Evolutionary conservation across 2,329 filamentous ascomycete genomes (phyloP), one percentile per base, ranked within the genome.

Genomic region (Arthroderma sp.): DNA sequence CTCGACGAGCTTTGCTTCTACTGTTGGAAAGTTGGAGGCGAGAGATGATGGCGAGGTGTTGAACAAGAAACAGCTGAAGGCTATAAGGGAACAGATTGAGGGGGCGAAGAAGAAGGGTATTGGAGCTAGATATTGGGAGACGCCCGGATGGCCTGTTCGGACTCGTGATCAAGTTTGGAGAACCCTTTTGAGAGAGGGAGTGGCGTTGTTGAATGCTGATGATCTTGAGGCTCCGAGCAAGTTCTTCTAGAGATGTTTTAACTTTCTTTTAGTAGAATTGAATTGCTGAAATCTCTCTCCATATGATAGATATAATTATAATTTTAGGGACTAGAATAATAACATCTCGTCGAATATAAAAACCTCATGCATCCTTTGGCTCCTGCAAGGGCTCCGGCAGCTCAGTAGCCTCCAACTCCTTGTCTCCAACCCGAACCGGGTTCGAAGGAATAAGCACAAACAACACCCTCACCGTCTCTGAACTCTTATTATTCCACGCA

Each of bases 151-250:
- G 65, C 77, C 77, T 0, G 60, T 81, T 29, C 67, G 71, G n/a
- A 72, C 69, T 22, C 61, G 78, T 27, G 75, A 80, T 55, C 62
- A 65, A 6, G 60, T 79, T 4, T 82, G 79, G 78, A 63, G 69
- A 50, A 68, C 65, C 4, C 57, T 82, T 48, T 65, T 72, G 51
- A 64, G 71, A 42, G 74, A 74, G 47, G 77, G 76, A 0, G 75
- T 77, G n/a, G 72, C 72, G 47, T 55, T 82, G 46, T 53, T 83
- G 42, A 81, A 81, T 58, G 77, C 74, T 0, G 78, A 82, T 66
- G 78, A 82, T 61, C 51, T 81, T 42, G 64, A 70, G 48, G 77
- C 60, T 15, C 70, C 64, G 29, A 31, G 37, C 15, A 38, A 39
- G 36, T 46, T 44, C 40, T 52, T 52, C 36, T 52, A 47, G 42